A percentile compares a stretch with the other conserved stretches of the same genome.
Conservation (phyloP, 2,329 filamentous ascomycete species). For the Epichloe hybrida region DNA sequence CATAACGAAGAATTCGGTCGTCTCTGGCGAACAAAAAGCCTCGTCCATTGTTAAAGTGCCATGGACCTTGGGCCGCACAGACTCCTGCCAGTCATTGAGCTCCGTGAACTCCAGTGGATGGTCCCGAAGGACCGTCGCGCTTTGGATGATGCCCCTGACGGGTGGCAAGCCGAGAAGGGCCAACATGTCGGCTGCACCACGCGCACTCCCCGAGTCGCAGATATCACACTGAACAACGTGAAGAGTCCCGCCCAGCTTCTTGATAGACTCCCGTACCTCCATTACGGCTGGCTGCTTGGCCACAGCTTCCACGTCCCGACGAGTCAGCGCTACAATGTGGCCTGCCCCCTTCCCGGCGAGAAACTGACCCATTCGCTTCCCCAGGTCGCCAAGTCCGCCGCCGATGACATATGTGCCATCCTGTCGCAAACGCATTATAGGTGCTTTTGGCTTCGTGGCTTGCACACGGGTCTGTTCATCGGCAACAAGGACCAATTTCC, state of each 20-base stretch:
- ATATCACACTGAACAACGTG: slow-evolving; percentile 29
- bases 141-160: slow-evolving; percentile 29
- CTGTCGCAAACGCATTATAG: slow-evolving; percentile 21
- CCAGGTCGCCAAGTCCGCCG: slow-evolving; percentile 10
- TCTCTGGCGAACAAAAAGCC: slow-evolving; percentile 21
- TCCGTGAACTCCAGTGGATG: slow-evolving; percentile 38
- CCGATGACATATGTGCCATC: slow-evolving; percentile 34
- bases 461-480: not conserved
- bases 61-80: slow-evolving; percentile 36
- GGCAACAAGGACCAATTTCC: not conserved
- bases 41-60: slow-evolving; percentile 41
- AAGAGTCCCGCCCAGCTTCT: not conserved
- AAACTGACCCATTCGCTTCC: slow-evolving; percentile 32
- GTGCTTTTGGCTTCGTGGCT: slow-evolving; percentile 29
- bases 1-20: slow-evolving; percentile 38
- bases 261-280: slow-evolving; percentile 20
- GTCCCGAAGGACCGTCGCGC: slow-evolving; percentile 26
- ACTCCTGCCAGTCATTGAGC: slow-evolving; percentile 30
- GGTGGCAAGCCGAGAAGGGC: slow-evolving; percentile 16
- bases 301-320: slow-evolving; percentile 22
- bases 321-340: slow-evolving; percentile 35
- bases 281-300: slow-evolving; percentile 20
- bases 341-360: slow-evolving; percentile 33
- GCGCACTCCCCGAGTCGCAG: slow-evolving; percentile 16
- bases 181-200: slow-evolving; percentile 9